Evolutionary conservation across 2,329 filamentous ascomycete species (phyloP), one percentile per base, ranked within the genome.

Genomic region (Hypoxylon sp.): DNA sequence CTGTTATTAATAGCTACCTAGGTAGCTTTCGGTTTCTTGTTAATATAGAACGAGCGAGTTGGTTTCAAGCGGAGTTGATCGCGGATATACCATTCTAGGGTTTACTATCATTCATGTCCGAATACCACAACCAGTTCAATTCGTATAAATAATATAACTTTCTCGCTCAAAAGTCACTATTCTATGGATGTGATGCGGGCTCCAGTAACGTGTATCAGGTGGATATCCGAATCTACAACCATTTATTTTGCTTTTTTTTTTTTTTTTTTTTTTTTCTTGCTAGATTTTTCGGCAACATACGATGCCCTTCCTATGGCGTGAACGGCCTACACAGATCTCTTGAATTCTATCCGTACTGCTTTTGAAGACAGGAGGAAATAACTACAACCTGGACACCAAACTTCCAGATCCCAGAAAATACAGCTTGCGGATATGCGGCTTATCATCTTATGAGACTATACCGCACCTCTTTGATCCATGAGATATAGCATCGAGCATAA

Each of bases 41-140:
- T 61, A 60, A 58, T 28, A 51, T 61, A 53, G 48, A 50, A 64
- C 60, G 59, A 58, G 67, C 64, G 60, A 67, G 60, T 61, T 65
- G 51, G 64, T 45, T 51, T 60, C 53, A 17, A 32, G 56, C 57
- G 65, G 64, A 69, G 60, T 68, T 70, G 63, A 65, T 56, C 52
- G 45, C 36, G 65, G 48, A 60, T 41, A 60, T 71, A 69, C 59
- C 52, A 66, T 61, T 69, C 48, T 67, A 41, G 67, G 67, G 67
- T 69, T 68, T 57, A 74, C 72, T 75, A 52, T 74, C 72, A 58
- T 72, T 72, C 67, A 72, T 48, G 62, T 72, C 64, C 68, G 48
- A 71, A 68, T 66, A 59, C 48, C 59, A 67, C 45, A 55, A 58
- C 48, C 41, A 61, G 45, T 70, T 70, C 64, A 63, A 64, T 72